Evolutionary conservation across 345 rosid species (phyloP), one percentile per base, ranked within the genome.

Genomic region (Aquilaria malaccensis): DNA sequence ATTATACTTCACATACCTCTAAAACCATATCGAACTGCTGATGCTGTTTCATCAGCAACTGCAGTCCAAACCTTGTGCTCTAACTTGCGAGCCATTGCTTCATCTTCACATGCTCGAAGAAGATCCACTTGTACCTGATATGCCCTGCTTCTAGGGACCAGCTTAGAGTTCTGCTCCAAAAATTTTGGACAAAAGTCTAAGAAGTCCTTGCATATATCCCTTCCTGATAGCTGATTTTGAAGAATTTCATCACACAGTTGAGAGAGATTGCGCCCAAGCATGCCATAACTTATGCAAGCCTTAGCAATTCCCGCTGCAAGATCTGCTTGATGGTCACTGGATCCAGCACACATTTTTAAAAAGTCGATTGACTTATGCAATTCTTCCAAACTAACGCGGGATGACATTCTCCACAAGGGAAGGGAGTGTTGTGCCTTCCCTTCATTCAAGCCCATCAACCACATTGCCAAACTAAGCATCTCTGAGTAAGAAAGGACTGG

Each of bases 51-150:
- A 72, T 86, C 96, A 62, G 95, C 96, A 70, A 90, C 91, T 66
- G 99, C 95, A 67, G 80, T 80, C 97, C 97, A 90, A 58, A 88
- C 88, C 70, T 79, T 80, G 54, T 72, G 79, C 58, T 94, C 96
- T 77, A 85, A 61, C 64, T 83, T 72, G 61, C 72, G 29, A 37
- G 97, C 95, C 32, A 73, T 67, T 50, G 64, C 60, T 70, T 83
- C 91, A 63, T 86, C 85, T 58, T 79, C 71, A 64, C 97, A 86
- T 55, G 85, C 92, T 63, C 84, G 81, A 70, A 84, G 96, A 71
- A 94, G 91, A 82, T 94, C 99, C 66, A 81, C 86, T 78, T 90
- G 83, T 58, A 86, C 96, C 75, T 90, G 99, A 75, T 88, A 94
- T 15, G 86, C 91, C 55, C 99, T 80, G 59, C 97, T 90, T 74